Conservation (phyloP, 306 rosid species). For the Rosa lucieae region DNA sequence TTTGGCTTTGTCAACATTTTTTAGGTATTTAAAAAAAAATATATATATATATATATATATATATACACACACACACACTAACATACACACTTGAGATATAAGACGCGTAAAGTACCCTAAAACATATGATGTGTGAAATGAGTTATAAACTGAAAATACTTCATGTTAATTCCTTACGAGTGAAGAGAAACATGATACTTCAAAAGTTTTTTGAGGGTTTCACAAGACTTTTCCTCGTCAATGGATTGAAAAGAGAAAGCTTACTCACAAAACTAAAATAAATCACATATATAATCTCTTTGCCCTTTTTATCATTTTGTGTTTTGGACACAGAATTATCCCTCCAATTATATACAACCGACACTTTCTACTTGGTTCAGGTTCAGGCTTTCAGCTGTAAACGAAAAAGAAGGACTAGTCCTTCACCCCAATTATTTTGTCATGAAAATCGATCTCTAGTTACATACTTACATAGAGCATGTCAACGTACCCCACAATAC, state of each 20-base stretch:
- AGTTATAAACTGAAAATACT: too few relatives aligned
- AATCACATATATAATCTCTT: neutral
- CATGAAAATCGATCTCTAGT: too few relatives aligned
- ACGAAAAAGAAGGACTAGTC: neutral
- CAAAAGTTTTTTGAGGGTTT: neutral
- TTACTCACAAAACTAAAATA: neutral
- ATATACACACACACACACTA: too few relatives aligned
- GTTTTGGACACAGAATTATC: neutral
- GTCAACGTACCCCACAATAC: slow-evolving; percentile 7
- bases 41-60: too few relatives aligned
- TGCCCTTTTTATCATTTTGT: neutral
- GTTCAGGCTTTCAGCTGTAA: neutral
- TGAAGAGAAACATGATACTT: too few relatives aligned
- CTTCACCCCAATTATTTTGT: neutral
- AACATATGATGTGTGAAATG: too few relatives aligned
- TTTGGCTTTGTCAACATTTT: neutral
- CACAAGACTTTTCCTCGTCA: neutral
- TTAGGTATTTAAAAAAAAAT: neutral
- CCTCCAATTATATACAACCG: neutral
- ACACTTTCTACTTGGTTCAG: neutral
- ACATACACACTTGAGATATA: too few relatives aligned
- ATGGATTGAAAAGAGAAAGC: too few relatives aligned
- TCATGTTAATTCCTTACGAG: too few relatives aligned
- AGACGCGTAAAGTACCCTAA: too few relatives aligned
- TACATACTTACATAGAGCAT: neutral